Evolutionary conservation across 2,329 filamentous ascomycete species (phyloP), one percentile per base, ranked within the genome.

Genomic region (Trichothecium sympodiale): DNA sequence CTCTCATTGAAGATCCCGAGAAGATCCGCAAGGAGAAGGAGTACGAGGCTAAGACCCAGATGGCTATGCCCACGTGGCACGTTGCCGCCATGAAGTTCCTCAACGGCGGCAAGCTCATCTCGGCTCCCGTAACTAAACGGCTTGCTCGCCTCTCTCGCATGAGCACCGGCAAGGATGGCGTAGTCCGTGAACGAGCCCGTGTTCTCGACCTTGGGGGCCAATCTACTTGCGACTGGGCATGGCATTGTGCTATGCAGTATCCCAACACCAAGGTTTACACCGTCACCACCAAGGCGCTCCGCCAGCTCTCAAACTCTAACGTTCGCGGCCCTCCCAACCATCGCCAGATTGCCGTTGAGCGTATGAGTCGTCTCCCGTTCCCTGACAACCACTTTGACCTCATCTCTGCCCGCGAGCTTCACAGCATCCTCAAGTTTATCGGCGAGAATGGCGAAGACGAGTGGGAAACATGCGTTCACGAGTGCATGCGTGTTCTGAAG

Each of bases 401-500:
- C 44, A 76, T 98, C 50, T 94, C 85, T 3, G 86, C 88, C 2
- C 81, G 89, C 26, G 84, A 88, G 38, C 71, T 98, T 33, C 84
- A 94, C 59, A 76, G 80, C 36, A 71, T 93, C 28, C 75, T 98
- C 48, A 91, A 89, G 57, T 77, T 80, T 28, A 67, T 71, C 18
- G 71, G 68, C 20, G 73, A 79, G 49, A 74, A 82, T 44, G 71
- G 73, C 29, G 66, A 76, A 39, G 86, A 96, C 51, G 89, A 96
- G 60, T 95, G 88, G 71, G 84, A 93, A 53, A 69, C 79, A 33
- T 91, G 85, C 41, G 69, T 96, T 8, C 67, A 67, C 35, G 91
- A 98, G 62, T 93, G 87, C 55, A 78, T 85, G 64, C 86, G 91
- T 40, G 81, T 93, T 39, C 77, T 95, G 46, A 94, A 94, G 63